A percentile compares a stretch with the other conserved stretches of the same genome.
Evolutionary conservation across 2,329 filamentous ascomycete species (phyloP).

Genomic region (Fusarium incarnatum): DNA sequence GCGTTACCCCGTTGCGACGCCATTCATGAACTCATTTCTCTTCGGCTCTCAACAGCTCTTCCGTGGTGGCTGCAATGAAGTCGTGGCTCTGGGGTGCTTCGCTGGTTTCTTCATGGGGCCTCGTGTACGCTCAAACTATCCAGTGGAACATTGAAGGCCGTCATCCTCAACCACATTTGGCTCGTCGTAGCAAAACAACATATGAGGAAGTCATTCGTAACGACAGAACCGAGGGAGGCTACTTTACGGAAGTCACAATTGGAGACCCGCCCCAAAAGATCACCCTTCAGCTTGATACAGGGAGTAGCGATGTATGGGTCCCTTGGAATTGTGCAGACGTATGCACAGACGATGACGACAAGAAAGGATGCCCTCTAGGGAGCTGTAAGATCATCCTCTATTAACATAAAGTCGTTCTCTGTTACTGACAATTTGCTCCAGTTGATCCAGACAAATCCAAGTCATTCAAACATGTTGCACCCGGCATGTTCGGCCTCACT

Average conservation of each 20-base stretch:
- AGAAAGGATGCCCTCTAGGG: conserved; percentile 55
- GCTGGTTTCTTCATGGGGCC: conserved; percentile 41
- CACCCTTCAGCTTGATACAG: conserved; percentile 71
- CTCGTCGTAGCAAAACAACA: conserved; percentile 54
- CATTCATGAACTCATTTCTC: conserved; percentile 33
- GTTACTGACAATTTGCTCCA: conserved; percentile 49
- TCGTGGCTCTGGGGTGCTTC: conserved; percentile 33
- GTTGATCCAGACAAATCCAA: conserved; percentile 60
- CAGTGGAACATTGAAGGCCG: conserved; percentile 62
- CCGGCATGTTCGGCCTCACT: conserved; percentile 64
- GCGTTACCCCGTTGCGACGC: conserved; percentile 34
- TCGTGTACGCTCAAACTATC: conserved; percentile 52
- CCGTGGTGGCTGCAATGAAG: conserved; percentile 42
- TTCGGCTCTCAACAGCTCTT: conserved; percentile 3
- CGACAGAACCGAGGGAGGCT: conserved; percentile 58
- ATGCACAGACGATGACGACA: conserved; percentile 50
- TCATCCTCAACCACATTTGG: conserved; percentile 47
- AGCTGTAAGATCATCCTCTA: conserved; percentile 56
- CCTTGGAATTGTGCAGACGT: conserved; percentile 54
- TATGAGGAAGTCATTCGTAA: conserved; percentile 60
- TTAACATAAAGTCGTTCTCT: background rate
- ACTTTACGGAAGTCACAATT: conserved; percentile 67
- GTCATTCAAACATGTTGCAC: conserved; percentile 58
- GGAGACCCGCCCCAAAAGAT: conserved; percentile 69
- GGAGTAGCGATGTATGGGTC: conserved; percentile 74